Percentiles rank a stretch among this genome's conserved stretches.
Conservation (phyloP, 139 green algal genomes). For the Marvania coccoides region DNA sequence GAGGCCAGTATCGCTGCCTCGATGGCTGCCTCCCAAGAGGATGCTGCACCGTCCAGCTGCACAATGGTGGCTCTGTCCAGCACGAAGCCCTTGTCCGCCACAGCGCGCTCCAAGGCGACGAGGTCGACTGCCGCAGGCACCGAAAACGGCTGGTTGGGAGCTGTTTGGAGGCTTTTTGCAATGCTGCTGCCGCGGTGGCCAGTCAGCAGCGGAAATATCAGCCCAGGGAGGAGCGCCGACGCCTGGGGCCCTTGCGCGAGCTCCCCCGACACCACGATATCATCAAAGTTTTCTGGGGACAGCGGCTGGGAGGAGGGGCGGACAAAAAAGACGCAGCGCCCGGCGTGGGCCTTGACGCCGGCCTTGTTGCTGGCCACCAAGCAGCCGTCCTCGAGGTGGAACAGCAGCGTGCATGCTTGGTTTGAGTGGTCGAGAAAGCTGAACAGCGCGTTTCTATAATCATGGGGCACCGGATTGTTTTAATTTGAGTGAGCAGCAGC, state of each 20-base stretch:
- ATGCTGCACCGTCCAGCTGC: neutral
- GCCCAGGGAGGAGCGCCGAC: neutral
- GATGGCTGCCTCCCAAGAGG: neutral
- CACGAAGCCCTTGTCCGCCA: neutral
- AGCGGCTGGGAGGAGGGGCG: neutral
- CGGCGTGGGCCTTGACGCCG: neutral
- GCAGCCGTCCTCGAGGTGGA: neutral
- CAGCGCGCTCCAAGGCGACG: neutral
- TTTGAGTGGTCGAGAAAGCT: neutral
- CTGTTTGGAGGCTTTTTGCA: too few species aligned
- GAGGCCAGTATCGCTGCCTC: neutral
- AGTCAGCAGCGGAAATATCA: neutral
- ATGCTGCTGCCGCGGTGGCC: too few species aligned
- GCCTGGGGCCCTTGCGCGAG: too few species aligned
- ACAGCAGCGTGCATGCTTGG: neutral
- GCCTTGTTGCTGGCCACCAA: neutral
- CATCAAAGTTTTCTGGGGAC: neutral
- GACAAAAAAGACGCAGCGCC: neutral
- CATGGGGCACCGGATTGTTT: too few species aligned
- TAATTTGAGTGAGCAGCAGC: too few species aligned
- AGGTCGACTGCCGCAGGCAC: neutral
- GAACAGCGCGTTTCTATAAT: neutral
- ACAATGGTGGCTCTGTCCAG: neutral
- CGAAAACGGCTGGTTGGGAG: too few species aligned
- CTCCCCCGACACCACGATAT: neutral